These are phyloP conservation scores for Spinacia oleracea DNA, from an alignment of 179 eudicot genomes.

Conservation along the genomic window DNA sequence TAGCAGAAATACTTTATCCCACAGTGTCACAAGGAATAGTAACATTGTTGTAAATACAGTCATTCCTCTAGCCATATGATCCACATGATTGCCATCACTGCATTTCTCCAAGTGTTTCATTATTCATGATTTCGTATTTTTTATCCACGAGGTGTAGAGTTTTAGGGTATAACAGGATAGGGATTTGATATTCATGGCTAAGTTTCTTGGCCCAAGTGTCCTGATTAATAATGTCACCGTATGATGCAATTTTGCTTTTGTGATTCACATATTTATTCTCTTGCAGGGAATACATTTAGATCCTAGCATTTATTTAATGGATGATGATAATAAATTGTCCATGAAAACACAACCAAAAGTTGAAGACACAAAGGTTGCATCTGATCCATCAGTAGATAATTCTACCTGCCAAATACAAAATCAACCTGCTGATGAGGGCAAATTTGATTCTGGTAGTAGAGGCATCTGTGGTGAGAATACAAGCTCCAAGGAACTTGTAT, in stretches of 20 bases:
- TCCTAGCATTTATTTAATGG: conserved; percentile 97
- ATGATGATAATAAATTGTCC: conserved; percentile 74
- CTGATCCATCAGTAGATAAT: conserved; percentile 31
- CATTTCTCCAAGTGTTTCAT: too few relatives aligned
- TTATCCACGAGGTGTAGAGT: too few relatives aligned
- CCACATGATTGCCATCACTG: too few relatives aligned
- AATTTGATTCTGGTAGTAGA: conserved; percentile 30
- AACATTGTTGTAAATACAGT: too few relatives aligned
- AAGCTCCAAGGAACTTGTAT: conserved; percentile 31
- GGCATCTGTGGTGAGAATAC: conserved; percentile 13
- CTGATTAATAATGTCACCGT: neutral
- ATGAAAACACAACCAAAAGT: conserved; percentile 42
- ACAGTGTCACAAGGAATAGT: too few relatives aligned
- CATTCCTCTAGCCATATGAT: too few relatives aligned
- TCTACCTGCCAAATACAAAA: conserved; percentile 36
- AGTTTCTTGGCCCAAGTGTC: conserved; percentile 6
- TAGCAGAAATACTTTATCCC: too few relatives aligned
- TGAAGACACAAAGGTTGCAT: conserved; percentile 40
- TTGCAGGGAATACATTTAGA: conserved; percentile 94
- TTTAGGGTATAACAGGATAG: too few relatives aligned
- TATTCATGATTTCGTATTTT: too few relatives aligned
- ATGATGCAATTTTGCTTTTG: neutral
- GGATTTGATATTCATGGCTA: too few relatives aligned
- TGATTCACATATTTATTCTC: conserved; percentile 1
- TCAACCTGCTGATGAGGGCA: conserved; percentile 24